Evolutionary conservation across 1,284 basidiomycete species (phyloP).

Genomic region (Cryptococcus depauperatus): DNA sequence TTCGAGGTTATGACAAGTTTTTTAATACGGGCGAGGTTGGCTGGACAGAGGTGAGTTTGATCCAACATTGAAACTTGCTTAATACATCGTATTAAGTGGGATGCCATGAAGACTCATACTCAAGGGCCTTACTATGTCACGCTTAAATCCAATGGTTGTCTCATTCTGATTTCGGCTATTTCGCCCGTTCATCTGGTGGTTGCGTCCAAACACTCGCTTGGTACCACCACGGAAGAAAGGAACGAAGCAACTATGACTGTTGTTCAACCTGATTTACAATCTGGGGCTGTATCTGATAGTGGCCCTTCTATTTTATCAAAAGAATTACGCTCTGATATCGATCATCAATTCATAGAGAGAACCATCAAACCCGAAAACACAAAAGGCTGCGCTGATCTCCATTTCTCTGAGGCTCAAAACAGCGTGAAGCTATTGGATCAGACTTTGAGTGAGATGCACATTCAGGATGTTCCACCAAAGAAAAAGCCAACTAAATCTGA

Average conservation of each 20-base stretch:
- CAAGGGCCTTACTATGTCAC: constrained; percentile 77
- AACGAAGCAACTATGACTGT: constrained; percentile 20
- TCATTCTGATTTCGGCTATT: constrained; percentile 90
- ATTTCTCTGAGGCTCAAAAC: neutral
- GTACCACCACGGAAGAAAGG: constrained; percentile 46
- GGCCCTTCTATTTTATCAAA: neutral
- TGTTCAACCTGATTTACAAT: neutral
- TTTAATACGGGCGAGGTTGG: constrained; percentile 95
- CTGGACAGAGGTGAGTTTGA: constrained; percentile 71
- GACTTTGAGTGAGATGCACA: neutral
- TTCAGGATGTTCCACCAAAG: constrained; percentile 21
- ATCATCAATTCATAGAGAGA: too few species aligned
- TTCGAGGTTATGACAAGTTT: constrained; percentile 96
- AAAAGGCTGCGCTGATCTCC: neutral
- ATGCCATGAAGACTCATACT: constrained; percentile 62
- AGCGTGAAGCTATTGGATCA: neutral
- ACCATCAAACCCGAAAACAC: neutral
- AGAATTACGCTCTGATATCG: neutral
- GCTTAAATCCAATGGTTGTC: constrained; percentile 94
- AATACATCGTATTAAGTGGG: constrained; percentile 59
- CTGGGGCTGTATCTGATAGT: neutral
- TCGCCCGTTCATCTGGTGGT: constrained; percentile 67
- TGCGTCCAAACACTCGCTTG: constrained; percentile 87
- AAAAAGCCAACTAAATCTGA: constrained; percentile 13
- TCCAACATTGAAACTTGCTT: neutral